Conservation (phyloP, 108 stramenopile species). For the Cyclotella sp. region DNA sequence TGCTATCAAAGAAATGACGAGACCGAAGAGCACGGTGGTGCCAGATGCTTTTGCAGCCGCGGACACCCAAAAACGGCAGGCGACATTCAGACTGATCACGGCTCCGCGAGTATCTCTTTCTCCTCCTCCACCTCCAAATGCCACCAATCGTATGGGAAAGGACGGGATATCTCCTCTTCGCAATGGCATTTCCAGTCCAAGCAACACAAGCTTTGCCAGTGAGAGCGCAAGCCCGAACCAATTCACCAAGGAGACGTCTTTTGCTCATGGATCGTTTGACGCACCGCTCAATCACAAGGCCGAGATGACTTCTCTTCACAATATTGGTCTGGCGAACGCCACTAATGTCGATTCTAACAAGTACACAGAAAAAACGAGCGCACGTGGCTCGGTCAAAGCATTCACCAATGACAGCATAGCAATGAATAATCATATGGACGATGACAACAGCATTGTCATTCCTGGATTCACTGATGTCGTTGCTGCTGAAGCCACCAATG, state of each 20-base stretch:
- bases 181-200: background rate
- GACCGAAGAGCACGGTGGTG: no score
- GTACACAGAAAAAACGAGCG: no score
- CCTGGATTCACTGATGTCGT: slow-evolving; percentile 7
- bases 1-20: no score
- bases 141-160: background rate
- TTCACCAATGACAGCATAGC: no score
- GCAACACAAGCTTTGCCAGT: background rate
- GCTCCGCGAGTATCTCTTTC: slow-evolving; percentile 4
- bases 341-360: no score
- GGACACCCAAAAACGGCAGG: background rate
- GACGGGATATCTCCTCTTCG: background rate
- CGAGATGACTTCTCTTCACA: no score
- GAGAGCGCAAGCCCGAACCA: background rate
- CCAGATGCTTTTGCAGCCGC: no score
- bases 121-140: background rate
- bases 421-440: slow-evolving; percentile 11
- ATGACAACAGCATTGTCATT: slow-evolving; percentile 45
- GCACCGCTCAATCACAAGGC: background rate
- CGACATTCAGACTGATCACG: background rate
- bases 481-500: background rate
- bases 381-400: no score
- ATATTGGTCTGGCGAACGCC: no score
- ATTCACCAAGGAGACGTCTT: background rate
- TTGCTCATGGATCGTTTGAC: background rate